phyloP scores from a whole-genome alignment of 805 yeast genomes.

The Teunomyces pallodes region DNA sequence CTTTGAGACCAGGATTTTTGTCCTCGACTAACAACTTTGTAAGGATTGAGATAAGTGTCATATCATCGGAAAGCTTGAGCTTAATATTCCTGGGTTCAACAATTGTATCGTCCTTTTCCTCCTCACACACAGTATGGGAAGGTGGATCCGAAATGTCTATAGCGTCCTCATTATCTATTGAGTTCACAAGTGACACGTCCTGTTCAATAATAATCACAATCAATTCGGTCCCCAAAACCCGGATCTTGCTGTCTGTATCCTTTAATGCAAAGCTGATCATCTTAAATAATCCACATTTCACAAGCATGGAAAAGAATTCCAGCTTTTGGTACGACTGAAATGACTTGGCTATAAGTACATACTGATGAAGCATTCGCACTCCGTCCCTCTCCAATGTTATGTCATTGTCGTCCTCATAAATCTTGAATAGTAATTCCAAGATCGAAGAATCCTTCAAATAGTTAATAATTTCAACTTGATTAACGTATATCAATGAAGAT shows the following conservation, averaged over 20 bases:
- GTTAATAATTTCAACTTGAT: constrained; percentile 65
- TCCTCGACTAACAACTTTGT: constrained; percentile 62
- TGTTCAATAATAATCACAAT: constrained; percentile 80
- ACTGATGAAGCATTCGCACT: constrained; percentile 75
- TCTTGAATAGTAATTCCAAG: constrained; percentile 53
- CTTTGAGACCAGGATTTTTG: constrained; percentile 65
- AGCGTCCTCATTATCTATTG: background rate
- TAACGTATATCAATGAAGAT: constrained; percentile 61
- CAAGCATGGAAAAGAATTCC: constrained; percentile 60
- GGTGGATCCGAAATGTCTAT: constrained; percentile 10
- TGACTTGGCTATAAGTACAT: constrained; percentile 69
- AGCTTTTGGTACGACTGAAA: constrained; percentile 60
- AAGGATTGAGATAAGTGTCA: constrained; percentile 55
- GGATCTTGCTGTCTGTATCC: constrained; percentile 44
- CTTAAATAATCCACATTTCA: constrained; percentile 66
- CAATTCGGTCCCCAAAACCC: constrained; percentile 76
- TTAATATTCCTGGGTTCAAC: constrained; percentile 18
- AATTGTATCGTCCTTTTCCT: constrained; percentile 13
- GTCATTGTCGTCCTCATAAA: constrained; percentile 40
- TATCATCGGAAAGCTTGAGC: constrained; percentile 48
- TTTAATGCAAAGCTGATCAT: constrained; percentile 71
- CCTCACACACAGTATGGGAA: constrained; percentile 4
- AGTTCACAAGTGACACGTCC: constrained; percentile 59
- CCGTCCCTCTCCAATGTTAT: constrained; percentile 54
- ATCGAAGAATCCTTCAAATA: constrained; percentile 53